These are phyloP conservation scores for Trichoderma lentiforme DNA, from an alignment of 2,329 filamentous ascomycete genomes.

Conservation along the genomic window DNA sequence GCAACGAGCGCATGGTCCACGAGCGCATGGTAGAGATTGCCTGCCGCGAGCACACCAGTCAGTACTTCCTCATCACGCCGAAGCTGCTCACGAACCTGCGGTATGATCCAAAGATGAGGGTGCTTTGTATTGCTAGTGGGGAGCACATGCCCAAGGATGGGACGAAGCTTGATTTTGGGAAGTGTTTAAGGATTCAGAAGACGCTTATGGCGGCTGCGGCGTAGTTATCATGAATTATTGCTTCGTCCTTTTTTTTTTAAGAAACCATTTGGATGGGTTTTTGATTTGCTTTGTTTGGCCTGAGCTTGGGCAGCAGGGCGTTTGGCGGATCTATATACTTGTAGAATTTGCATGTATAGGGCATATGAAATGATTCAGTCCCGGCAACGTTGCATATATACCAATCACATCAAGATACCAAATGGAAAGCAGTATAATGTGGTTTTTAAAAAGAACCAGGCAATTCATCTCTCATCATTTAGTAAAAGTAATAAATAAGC, in stretches of 20 bases:
- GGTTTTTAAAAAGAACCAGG: background rate
- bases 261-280: background rate
- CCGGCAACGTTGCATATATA: background rate
- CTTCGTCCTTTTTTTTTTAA: no score
- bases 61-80: conserved; percentile 97
- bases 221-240: background rate
- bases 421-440: background rate
- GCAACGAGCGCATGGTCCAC: conserved; percentile 97
- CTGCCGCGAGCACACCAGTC: conserved; percentile 72
- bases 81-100: conserved; percentile 83
- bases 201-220: conserved; percentile 32
- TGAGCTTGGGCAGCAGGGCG: background rate
- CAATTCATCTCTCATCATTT: conserved; percentile 21
- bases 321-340: background rate
- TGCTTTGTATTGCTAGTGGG: conserved; percentile 90
- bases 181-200: conserved; percentile 44
- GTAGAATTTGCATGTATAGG: background rate
- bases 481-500: conserved; percentile 14
- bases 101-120: conserved; percentile 88
- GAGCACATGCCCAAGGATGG: conserved; percentile 63
- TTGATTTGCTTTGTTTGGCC: background rate
- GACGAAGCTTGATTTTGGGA: conserved; percentile 47
- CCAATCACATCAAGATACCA: background rate
- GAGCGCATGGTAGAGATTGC: conserved; percentile 98
- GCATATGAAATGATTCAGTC: background rate